Conservation (phyloP, 805 yeast species). For the Kluyveromyces nonfermentans region DNA sequence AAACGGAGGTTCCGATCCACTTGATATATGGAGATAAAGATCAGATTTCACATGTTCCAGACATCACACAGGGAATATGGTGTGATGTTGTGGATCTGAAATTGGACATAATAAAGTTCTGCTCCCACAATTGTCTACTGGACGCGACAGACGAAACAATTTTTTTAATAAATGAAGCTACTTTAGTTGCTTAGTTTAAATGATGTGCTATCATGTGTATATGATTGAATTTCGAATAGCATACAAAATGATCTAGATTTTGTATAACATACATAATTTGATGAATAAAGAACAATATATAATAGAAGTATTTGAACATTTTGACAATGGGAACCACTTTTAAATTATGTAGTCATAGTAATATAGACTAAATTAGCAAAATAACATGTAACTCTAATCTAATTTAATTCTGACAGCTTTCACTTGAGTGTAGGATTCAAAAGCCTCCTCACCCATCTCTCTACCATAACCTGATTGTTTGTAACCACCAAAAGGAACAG, state of each 20-base stretch:
- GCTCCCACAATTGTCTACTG: constrained; percentile 1
- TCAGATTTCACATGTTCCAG: constrained; percentile 14
- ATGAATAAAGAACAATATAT: background rate
- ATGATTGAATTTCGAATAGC: too few species aligned
- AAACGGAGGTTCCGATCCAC: constrained; percentile 7
- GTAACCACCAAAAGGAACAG: constrained; percentile 77
- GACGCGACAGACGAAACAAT: constrained; percentile 2
- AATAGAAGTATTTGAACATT: background rate
- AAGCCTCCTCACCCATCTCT: constrained; percentile 76
- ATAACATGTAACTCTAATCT: constrained; percentile 5
- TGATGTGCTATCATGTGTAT: too few species aligned
- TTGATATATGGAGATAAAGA: constrained; percentile 26
- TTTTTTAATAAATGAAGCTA: background rate
- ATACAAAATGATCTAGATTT: too few species aligned
- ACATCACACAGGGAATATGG: background rate
- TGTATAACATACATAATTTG: too few species aligned
- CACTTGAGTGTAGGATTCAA: constrained; percentile 64
- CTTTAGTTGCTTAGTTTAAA: background rate
- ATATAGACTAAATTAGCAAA: too few species aligned
- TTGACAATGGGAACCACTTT: background rate
- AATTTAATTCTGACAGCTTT: constrained; percentile 61
- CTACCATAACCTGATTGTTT: constrained; percentile 77
- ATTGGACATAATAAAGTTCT: background rate
- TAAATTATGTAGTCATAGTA: too few species aligned
- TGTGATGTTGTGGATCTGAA: background rate